Percentiles rank a stretch among this genome's conserved stretches.
These are phyloP conservation scores for Hansenula lynferdii DNA, from an alignment of 1,139 yeast species.

Conservation along the genomic window DNA sequence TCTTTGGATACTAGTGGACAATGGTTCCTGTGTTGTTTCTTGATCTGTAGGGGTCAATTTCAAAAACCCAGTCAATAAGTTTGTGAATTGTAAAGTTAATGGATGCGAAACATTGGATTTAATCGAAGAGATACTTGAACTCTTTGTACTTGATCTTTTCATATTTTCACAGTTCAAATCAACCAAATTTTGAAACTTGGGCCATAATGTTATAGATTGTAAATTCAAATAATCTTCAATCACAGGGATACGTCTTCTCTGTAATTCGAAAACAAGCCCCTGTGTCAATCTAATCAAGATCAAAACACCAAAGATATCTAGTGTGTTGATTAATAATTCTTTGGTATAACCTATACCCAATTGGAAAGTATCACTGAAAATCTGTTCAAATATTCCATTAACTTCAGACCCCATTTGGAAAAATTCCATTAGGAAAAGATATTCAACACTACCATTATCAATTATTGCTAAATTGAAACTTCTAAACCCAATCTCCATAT, in stretches of 20 bases:
- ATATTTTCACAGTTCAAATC: conserved; percentile 75
- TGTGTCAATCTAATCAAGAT: conserved; percentile 75
- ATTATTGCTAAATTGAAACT: conserved; percentile 70
- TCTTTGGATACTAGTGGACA: conserved; percentile 62
- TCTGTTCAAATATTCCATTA: conserved; percentile 37
- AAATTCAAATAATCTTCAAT: conserved; percentile 71
- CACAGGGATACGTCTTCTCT: conserved; percentile 61
- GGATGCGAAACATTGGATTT: conserved; percentile 49
- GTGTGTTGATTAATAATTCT: conserved; percentile 44
- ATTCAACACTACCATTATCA: conserved; percentile 78
- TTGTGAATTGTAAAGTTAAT: conserved; percentile 78
- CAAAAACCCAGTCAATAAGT: conserved; percentile 66
- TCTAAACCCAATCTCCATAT: conserved; percentile 70
- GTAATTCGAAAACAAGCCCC: conserved; percentile 55
- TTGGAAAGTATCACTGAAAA: conserved; percentile 49
- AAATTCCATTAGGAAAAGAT: conserved; percentile 66
- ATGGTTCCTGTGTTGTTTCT: conserved; percentile 53
- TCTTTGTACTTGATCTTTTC: conserved; percentile 24
- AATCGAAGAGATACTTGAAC: conserved; percentile 25
- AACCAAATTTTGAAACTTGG: conserved; percentile 70
- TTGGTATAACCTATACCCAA: conserved; percentile 48
- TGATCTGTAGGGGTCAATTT: conserved; percentile 41
- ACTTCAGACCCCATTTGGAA: conserved; percentile 49
- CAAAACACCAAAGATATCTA: conserved; percentile 75
- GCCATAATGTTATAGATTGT: conserved; percentile 73